Percentiles rank a stretch among this genome's conserved stretches.
Evolutionary conservation across 495 filamentous ascomycete species (phyloP).

Genomic region (Podospora bellae-mahoneyi): DNA sequence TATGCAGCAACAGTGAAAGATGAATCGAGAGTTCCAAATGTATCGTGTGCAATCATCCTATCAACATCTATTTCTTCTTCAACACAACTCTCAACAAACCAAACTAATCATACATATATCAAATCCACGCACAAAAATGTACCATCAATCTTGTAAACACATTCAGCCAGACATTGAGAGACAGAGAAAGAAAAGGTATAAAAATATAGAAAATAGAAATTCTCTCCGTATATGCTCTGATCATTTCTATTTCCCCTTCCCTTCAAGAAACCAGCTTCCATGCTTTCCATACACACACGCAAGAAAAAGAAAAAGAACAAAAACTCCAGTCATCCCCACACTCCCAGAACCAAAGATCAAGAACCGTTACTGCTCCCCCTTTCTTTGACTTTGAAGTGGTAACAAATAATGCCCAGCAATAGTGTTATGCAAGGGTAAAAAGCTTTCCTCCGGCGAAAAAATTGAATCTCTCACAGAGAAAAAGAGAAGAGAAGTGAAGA

Average conservation of each 20-base stretch:
- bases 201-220: neutral
- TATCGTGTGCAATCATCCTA: too few species aligned
- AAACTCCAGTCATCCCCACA: neutral
- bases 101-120: too few species aligned
- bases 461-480: neutral
- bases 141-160: neutral
- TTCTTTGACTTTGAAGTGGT: neutral
- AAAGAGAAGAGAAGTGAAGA: slow-evolving; percentile 2
- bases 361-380: too few species aligned
- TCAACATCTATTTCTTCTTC: too few species aligned
- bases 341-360: neutral
- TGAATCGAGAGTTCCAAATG: too few species aligned
- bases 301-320: slow-evolving; percentile 10
- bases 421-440: neutral
- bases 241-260: neutral
- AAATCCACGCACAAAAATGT: too few species aligned
- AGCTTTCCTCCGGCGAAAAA: neutral
- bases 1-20: too few species aligned
- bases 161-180: neutral
- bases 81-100: too few species aligned
- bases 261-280: neutral
- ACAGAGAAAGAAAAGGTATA: neutral
- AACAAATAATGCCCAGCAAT: neutral
- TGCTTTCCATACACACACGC: neutral
- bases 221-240: neutral